Percentiles rank a stretch among this genome's conserved stretches.
phyloP scores from a whole-genome alignment of 805 yeast genomes.

The Pichia kluyveri region DNA sequence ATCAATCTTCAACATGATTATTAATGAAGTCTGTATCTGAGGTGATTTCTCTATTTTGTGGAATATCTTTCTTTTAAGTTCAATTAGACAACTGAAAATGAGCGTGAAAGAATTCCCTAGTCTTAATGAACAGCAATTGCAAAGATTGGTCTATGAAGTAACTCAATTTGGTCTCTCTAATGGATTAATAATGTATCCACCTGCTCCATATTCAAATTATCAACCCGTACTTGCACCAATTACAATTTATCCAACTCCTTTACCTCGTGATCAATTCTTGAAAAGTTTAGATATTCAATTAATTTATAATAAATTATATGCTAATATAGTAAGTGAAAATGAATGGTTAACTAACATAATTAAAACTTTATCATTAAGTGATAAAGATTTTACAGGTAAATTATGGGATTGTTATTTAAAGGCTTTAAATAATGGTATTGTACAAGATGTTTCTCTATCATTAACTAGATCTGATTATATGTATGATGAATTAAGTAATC shows the following conservation, averaged over 20 bases:
- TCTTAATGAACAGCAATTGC: constrained; percentile 5
- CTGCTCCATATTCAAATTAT: constrained; percentile 33
- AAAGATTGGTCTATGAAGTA: constrained; percentile 21
- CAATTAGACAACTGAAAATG: not conserved
- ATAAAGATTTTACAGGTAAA: constrained; percentile 74
- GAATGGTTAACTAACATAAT: constrained; percentile 58
- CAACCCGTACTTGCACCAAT: constrained; percentile 69
- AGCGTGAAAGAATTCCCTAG: constrained; percentile 11
- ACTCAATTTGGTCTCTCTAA: constrained; percentile 72
- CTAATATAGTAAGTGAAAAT: constrained; percentile 47
- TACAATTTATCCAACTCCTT: constrained; percentile 85
- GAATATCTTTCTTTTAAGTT: not conserved
- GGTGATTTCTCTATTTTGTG: too few relatives aligned
- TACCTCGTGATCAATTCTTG: constrained; percentile 59
- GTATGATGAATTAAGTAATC: constrained; percentile 41
- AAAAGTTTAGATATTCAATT: constrained; percentile 60
- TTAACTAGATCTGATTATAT: constrained; percentile 87
- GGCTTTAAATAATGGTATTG: constrained; percentile 40
- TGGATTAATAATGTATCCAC: constrained; percentile 79
- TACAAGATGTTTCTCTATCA: constrained; percentile 69
- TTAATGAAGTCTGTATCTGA: too few relatives aligned
- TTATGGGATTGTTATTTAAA: constrained; percentile 51
- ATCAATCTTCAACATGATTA: too few relatives aligned
- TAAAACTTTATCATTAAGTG: constrained; percentile 46
- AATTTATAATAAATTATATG: constrained; percentile 66